Percentiles rank a stretch among this genome's conserved stretches.
Conservation (phyloP, 805 yeast species). For the Torulaspora maleeae region DNA sequence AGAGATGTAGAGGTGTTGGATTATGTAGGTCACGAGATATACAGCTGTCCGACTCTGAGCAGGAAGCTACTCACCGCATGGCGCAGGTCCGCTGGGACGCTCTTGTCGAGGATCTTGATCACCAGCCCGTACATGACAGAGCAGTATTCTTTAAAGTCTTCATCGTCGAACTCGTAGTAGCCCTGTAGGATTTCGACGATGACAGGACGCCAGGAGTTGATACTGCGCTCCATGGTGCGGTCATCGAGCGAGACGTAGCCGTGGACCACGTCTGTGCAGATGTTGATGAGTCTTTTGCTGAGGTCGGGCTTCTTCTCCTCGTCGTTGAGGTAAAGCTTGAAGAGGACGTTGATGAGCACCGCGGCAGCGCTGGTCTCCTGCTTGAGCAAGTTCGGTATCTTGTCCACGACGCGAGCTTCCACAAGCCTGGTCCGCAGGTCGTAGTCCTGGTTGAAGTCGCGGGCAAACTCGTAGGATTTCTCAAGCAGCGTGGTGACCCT, state of each 20-base stretch:
- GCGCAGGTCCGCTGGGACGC: conserved; percentile 57
- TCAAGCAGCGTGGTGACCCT: conserved; percentile 56
- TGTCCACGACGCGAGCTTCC: conserved; percentile 88
- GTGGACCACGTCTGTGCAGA: conserved; percentile 65
- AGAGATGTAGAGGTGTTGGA: too few species aligned
- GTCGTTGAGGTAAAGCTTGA: conserved; percentile 58
- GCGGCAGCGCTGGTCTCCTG: conserved; percentile 92
- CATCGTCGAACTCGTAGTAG: conserved; percentile 67
- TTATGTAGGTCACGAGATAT: conserved; percentile 12
- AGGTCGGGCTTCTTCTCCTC: conserved; percentile 47
- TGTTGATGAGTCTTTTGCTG: conserved; percentile 46
- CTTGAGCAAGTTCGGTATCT: conserved; percentile 82
- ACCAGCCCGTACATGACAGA: conserved; percentile 58
- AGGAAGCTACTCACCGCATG: conserved; percentile 57
- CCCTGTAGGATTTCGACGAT: conserved; percentile 85
- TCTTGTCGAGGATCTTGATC: conserved; percentile 55
- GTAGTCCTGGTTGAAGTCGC: conserved; percentile 82
- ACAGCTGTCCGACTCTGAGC: conserved; percentile 50
- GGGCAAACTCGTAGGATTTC: conserved; percentile 74
- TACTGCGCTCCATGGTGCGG: conserved; percentile 67
- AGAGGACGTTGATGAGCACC: conserved; percentile 74
- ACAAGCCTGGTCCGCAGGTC: conserved; percentile 83
- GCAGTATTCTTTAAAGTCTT: conserved; percentile 57
- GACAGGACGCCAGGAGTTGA: conserved; percentile 87
- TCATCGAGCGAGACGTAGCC: conserved; percentile 72